Evolutionary conservation across 2,329 filamentous ascomycete species (phyloP).

Genomic region (Tolypocladium tropicale): DNA sequence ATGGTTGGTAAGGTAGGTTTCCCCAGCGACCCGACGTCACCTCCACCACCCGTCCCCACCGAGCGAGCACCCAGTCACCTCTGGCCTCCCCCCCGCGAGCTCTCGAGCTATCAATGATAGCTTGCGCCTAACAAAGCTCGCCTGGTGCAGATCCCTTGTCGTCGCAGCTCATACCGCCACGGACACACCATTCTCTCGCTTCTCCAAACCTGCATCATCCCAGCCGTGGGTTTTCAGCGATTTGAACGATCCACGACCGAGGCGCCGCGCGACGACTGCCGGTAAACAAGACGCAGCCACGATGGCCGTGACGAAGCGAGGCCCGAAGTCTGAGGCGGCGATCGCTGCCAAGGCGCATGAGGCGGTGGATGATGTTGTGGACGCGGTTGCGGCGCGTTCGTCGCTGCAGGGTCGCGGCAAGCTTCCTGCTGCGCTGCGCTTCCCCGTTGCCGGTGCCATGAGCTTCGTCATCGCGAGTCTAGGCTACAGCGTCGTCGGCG

Average conservation of each 20-base stretch:
- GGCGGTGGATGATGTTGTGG: conserved; percentile 5
- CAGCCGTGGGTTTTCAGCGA: not conserved
- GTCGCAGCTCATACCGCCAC: not conserved
- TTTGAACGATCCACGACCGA: not conserved
- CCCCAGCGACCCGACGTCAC: conserved; percentile 7
- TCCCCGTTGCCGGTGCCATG: conserved; percentile 41
- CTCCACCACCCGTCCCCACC: conserved; percentile 2
- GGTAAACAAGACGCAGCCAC: not conserved
- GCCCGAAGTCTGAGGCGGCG: conserved; percentile 7
- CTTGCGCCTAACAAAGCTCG: not conserved
- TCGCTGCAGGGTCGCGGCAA: conserved; percentile 7
- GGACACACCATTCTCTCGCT: not conserved
- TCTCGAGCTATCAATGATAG: not conserved
- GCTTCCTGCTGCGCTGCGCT: conserved; percentile 35
- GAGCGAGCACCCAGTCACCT: not conserved
- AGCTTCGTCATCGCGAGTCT: conserved; percentile 53
- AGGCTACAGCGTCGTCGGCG: conserved; percentile 52
- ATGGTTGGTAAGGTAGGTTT: conserved; percentile 1
- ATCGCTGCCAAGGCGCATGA: conserved; percentile 8
- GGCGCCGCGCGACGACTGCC: not conserved
- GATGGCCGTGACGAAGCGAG: conserved; percentile 14
- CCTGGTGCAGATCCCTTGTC: not conserved
- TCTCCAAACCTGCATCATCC: not conserved
- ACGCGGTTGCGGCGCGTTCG: not conserved
- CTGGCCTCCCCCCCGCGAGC: not conserved